A percentile compares a stretch with the other conserved stretches of the same genome.
phyloP scores from a whole-genome alignment of 1,284 basidiomycete species.

The Sporisorium graminicola region DNA sequence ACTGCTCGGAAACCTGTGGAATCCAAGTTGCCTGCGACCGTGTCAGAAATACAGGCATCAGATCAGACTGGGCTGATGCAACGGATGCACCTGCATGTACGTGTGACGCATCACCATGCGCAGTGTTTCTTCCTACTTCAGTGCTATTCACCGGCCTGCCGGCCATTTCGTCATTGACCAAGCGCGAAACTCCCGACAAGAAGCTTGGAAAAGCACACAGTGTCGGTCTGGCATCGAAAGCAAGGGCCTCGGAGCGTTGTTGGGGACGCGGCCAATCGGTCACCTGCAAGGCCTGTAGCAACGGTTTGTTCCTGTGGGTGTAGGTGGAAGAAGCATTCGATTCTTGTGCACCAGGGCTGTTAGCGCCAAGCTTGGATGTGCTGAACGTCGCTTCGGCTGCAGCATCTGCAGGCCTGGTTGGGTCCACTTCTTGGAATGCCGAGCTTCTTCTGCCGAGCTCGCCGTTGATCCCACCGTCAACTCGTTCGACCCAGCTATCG shows the following conservation, averaged over 20 bases:
- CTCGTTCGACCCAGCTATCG: constrained; percentile 27
- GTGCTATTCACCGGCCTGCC: background rate
- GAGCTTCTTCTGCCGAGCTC: constrained; percentile 28
- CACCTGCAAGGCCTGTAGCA: background rate
- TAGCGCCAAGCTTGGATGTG: background rate
- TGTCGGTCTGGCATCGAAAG: background rate
- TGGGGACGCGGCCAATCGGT: background rate
- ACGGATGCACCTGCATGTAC: background rate
- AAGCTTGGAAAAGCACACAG: background rate
- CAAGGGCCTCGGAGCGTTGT: background rate
- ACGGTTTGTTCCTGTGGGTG: background rate
- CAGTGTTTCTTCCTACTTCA: background rate
- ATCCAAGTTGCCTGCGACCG: background rate
- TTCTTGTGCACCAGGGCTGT: too few species aligned
- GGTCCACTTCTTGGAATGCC: background rate
- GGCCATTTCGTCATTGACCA: background rate
- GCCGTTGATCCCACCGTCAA: constrained; percentile 23
- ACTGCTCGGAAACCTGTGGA: background rate
- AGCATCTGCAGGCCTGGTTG: too few species aligned
- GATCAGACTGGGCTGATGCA: background rate
- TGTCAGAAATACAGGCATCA: background rate
- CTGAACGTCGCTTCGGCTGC: background rate
- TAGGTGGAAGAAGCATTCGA: background rate
- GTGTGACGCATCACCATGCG: background rate
- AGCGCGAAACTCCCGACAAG: background rate